Percentiles rank a stretch among this genome's conserved stretches.
These are phyloP conservation scores for Ormosia emarginata DNA, from an alignment of 306 rosid genomes.

Conservation along the genomic window DNA sequence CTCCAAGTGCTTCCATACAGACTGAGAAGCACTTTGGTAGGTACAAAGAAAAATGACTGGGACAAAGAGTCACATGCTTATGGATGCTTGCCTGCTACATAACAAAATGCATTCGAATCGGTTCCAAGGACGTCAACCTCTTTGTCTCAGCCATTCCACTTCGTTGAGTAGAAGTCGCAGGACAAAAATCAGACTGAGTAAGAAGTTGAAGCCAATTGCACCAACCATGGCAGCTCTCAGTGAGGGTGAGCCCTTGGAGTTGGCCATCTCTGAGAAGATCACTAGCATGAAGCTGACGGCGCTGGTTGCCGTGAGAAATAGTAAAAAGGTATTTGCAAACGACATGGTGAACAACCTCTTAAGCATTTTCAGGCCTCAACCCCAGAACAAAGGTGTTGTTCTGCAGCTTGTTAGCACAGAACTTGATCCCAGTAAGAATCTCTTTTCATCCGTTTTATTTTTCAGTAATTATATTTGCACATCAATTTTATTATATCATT, in stretches of 20 bases:
- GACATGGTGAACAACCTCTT: conserved; percentile 1
- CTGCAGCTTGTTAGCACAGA: conserved; percentile 46
- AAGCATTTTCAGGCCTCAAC: background rate
- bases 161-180: background rate
- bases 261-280: background rate
- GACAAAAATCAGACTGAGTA: background rate
- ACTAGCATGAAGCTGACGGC: conserved; percentile 21
- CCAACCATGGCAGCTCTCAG: background rate
- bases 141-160: background rate
- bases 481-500: too few species aligned
- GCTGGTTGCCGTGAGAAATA: conserved; percentile 9
- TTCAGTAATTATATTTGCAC: too few species aligned
- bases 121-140: background rate
- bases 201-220: conserved; percentile 4
- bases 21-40: background rate
- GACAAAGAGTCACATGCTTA: background rate
- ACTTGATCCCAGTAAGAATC: conserved; percentile 29
- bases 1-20: background rate
- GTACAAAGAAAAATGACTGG: background rate
- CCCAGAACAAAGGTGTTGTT: conserved; percentile 4
- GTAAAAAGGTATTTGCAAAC: background rate
- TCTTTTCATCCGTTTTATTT: background rate
- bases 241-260: background rate
- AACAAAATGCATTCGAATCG: background rate
- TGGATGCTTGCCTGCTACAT: background rate